These are phyloP conservation scores for Colletotrichum lupini DNA, from an alignment of 2,329 filamentous ascomycete genomes.

Conservation along the genomic window DNA sequence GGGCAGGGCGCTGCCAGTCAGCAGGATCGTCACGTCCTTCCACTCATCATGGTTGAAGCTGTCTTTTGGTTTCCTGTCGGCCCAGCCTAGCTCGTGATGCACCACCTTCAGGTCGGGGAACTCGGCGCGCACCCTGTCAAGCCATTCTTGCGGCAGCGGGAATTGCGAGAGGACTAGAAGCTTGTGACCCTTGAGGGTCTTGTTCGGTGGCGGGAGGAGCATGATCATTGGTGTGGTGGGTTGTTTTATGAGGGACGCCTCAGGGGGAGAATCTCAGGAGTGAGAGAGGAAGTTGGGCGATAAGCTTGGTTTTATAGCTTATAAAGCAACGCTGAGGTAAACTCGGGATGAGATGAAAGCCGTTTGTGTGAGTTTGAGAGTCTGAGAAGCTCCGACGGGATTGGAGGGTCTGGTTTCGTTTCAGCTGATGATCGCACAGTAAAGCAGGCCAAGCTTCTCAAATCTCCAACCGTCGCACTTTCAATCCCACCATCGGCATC, in stretches of 20 bases:
- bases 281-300: neutral
- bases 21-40: slow-evolving; percentile 59
- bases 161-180: slow-evolving; percentile 54
- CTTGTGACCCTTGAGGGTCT: slow-evolving; percentile 53
- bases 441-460: neutral
- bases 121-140: slow-evolving; percentile 48
- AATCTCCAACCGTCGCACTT: neutral
- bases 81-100: slow-evolving; percentile 43
- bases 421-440: neutral
- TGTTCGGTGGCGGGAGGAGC: slow-evolving; percentile 30
- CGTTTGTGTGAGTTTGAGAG: neutral
- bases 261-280: neutral
- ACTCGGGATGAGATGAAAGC: neutral
- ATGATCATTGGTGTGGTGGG: slow-evolving; percentile 16
- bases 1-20: slow-evolving; percentile 57
- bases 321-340: neutral
- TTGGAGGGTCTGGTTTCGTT: neutral
- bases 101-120: slow-evolving; percentile 59
- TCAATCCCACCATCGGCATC: neutral
- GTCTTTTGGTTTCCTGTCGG: slow-evolving; percentile 39
- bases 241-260: neutral
- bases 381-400: neutral
- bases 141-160: slow-evolving; percentile 44
- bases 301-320: neutral
- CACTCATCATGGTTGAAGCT: slow-evolving; percentile 52